Percentiles rank a stretch among this genome's conserved stretches.
These are phyloP conservation scores for Closterium sp. DNA, from an alignment of 139 green algal species.

Conservation along the genomic window DNA sequence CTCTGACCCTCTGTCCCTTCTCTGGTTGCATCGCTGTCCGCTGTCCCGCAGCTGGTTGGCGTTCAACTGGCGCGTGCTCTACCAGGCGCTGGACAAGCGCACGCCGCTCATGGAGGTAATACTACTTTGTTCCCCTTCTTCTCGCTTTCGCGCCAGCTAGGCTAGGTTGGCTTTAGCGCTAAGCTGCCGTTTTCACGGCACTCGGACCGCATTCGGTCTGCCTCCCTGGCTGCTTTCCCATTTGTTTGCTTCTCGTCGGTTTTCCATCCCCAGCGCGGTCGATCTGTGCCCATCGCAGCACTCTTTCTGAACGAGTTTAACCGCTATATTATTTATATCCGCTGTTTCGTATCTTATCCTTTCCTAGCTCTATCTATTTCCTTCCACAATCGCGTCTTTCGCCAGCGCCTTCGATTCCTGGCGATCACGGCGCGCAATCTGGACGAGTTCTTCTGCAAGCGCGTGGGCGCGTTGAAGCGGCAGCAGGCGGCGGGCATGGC, in stretches of 20 bases:
- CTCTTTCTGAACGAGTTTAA: not conserved
- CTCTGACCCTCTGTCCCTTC: not conserved
- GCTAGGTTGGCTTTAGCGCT: too few species aligned
- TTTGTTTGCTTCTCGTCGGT: too few species aligned
- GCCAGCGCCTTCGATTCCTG: slow-evolving; percentile 50
- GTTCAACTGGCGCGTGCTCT: slow-evolving; percentile 69
- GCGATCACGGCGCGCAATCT: slow-evolving; percentile 63
- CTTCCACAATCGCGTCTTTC: not conserved
- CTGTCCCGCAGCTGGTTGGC: slow-evolving; percentile 56
- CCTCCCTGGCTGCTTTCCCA: too few species aligned
- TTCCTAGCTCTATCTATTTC: not conserved
- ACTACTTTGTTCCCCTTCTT: too few species aligned
- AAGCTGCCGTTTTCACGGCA: too few species aligned
- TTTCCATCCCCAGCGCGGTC: too few species aligned
- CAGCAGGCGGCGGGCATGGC: slow-evolving; percentile 58
- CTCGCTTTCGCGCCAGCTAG: not conserved
- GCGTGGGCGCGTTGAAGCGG: slow-evolving; percentile 65
- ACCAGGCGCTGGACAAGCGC: slow-evolving; percentile 48
- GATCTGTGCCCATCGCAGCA: not conserved
- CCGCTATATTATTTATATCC: not conserved
- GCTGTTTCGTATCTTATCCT: too few species aligned
- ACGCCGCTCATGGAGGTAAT: slow-evolving; percentile 56
- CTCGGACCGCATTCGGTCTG: too few species aligned
- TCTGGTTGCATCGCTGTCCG: not conserved
- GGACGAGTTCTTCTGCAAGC: slow-evolving; percentile 70